Percentiles rank a stretch among this genome's conserved stretches.
Evolutionary conservation across 768 basidiomycete species (phyloP).

Genomic region (Leccinum obscurum): DNA sequence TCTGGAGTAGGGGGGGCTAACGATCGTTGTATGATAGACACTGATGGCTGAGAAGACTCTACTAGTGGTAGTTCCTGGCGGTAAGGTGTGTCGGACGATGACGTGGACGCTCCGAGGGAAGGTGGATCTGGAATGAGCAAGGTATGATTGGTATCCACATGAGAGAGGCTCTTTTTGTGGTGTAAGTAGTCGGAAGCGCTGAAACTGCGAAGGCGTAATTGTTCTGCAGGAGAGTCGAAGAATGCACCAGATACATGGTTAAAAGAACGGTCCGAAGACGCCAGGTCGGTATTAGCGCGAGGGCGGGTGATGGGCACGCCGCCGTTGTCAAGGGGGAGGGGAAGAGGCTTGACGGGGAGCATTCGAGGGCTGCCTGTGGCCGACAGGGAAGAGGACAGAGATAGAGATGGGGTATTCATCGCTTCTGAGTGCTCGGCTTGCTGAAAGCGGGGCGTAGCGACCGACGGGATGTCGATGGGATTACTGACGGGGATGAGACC

Average conservation of each 20-base stretch:
- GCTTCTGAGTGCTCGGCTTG: not conserved
- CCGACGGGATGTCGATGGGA: constrained; percentile 2
- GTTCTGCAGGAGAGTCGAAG: constrained; percentile 10
- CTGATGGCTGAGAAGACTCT: not conserved
- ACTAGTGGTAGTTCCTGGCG: constrained; percentile 1
- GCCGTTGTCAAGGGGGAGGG: not conserved
- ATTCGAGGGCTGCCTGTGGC: not conserved
- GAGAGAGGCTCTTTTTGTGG: constrained; percentile 1
- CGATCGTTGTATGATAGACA: constrained; percentile 42
- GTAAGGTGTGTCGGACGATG: constrained; percentile 7
- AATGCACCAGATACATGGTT: constrained; percentile 12
- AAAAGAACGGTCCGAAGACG: not conserved
- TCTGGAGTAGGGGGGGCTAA: constrained; percentile 56
- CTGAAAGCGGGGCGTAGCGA: not conserved
- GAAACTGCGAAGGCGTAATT: constrained; percentile 23
- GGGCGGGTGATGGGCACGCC: constrained; percentile 12
- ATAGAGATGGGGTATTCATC: not conserved
- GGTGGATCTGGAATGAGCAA: constrained; percentile 5
- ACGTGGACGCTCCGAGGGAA: constrained; percentile 6
- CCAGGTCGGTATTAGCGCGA: constrained; percentile 30
- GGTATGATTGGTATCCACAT: not conserved
- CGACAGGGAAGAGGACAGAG: not conserved
- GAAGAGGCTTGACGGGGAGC: constrained; percentile 7
- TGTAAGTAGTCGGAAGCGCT: constrained; percentile 9
- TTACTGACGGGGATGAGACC: constrained; percentile 36